A percentile compares a stretch with the other conserved stretches of the same genome.
These are phyloP conservation scores for Arthrobotrys megalospora DNA, from an alignment of 2,329 filamentous ascomycete species.

Conservation along the genomic window DNA sequence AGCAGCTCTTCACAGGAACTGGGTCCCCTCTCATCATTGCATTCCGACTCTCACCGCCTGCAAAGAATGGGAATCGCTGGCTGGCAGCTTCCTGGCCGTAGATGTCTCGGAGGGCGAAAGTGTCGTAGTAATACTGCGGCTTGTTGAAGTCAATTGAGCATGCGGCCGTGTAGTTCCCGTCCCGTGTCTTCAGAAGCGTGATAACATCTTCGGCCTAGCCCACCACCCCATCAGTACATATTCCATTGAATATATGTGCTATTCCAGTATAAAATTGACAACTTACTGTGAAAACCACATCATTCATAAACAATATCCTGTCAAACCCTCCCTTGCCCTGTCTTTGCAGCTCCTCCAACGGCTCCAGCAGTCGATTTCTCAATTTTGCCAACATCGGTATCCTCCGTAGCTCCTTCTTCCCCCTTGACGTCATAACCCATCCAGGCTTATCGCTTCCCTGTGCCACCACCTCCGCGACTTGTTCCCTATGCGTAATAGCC, in stretches of 20 bases:
- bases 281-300: conserved; percentile 75
- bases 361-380: conserved; percentile 76
- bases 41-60: conserved; percentile 70
- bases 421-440: conserved; percentile 76
- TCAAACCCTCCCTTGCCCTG: conserved; percentile 69
- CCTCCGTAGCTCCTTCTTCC: conserved; percentile 73
- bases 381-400: conserved; percentile 79
- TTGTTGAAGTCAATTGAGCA: conserved; percentile 75
- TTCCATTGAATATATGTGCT: background rate
- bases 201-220: conserved; percentile 72
- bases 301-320: conserved; percentile 76
- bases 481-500: conserved; percentile 74
- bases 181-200: conserved; percentile 73
- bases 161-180: conserved; percentile 75
- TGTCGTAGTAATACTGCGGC: conserved; percentile 74
- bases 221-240: background rate
- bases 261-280: background rate
- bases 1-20: conserved; percentile 76
- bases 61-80: conserved; percentile 75
- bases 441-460: conserved; percentile 68
- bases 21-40: conserved; percentile 72
- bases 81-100: conserved; percentile 71
- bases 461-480: conserved; percentile 68
- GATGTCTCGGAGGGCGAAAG: conserved; percentile 75
- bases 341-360: conserved; percentile 71